phyloP scores from a whole-genome alignment of 2,329 filamentous ascomycete genomes.

The Sclerotinia borealis region DNA sequence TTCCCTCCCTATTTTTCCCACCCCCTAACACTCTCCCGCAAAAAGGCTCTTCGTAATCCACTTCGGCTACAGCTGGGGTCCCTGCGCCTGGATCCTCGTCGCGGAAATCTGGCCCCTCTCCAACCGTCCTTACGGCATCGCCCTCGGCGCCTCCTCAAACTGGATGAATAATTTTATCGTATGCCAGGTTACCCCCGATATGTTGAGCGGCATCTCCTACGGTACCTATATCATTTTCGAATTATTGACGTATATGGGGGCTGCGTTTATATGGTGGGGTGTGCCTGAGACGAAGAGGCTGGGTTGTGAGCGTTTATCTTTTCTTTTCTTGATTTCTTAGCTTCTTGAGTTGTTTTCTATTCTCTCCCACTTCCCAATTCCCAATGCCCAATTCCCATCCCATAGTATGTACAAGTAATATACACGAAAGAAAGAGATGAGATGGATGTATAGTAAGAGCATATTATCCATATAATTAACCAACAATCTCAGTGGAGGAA shows the following conservation, averaged over 20 bases:
- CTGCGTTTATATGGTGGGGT: conserved; percentile 45
- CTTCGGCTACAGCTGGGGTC: conserved; percentile 72
- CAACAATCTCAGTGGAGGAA: conserved; percentile 47
- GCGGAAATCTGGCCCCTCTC: conserved; percentile 70
- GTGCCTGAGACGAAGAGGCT: conserved; percentile 50
- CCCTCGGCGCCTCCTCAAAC: conserved; percentile 60
- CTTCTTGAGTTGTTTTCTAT: background rate
- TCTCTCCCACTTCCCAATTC: background rate
- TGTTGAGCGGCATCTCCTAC: conserved; percentile 58
- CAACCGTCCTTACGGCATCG: conserved; percentile 63
- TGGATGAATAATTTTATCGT: conserved; percentile 60
- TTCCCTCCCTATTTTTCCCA: background rate
- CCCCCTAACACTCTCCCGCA: background rate
- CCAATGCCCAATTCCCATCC: too few relatives aligned
- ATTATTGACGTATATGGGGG: conserved; percentile 55
- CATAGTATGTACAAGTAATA: too few relatives aligned
- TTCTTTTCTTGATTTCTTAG: background rate
- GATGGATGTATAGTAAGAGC: too few relatives aligned
- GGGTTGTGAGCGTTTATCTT: conserved; percentile 28
- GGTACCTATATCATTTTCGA: conserved; percentile 70
- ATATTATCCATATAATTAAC: too few relatives aligned
- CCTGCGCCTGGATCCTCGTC: conserved; percentile 68
- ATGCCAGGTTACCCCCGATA: conserved; percentile 63
- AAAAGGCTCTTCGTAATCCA: conserved; percentile 60
- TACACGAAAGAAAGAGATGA: too few relatives aligned